Evolutionary conservation across 768 basidiomycete species (phyloP).

Genomic region (Cyclocybe cylindracea): DNA sequence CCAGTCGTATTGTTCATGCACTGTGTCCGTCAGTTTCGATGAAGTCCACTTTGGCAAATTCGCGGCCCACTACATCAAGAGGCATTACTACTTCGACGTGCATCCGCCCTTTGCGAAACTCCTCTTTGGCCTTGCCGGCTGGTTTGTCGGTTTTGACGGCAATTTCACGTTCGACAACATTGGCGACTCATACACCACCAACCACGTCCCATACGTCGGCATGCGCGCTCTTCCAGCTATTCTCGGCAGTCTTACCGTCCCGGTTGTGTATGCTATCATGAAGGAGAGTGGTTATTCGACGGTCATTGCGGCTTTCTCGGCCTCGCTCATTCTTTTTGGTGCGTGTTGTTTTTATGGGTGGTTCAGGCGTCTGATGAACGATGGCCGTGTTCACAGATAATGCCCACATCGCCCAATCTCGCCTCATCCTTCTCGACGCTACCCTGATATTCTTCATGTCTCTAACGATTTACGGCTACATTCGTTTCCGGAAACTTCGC

Average conservation of each 20-base stretch:
- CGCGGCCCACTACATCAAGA: conserved; percentile 87
- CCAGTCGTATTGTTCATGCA: not conserved
- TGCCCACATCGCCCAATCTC: conserved; percentile 94
- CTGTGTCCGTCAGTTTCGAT: conserved; percentile 66
- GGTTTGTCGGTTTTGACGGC: conserved; percentile 96
- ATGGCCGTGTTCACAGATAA: conserved; percentile 63
- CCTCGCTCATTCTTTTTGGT: conserved; percentile 87
- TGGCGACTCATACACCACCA: conserved; percentile 86
- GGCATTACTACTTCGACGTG: conserved; percentile 99
- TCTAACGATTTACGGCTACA: conserved; percentile 88
- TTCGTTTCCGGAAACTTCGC: conserved; percentile 93
- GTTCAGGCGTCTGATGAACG: not conserved
- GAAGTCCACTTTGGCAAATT: conserved; percentile 99
- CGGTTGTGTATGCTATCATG: conserved; percentile 95
- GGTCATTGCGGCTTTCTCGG: conserved; percentile 87
- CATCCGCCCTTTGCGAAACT: conserved; percentile 98
- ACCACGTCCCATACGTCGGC: conserved; percentile 91
- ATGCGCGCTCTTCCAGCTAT: conserved; percentile 92
- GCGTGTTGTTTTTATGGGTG: conserved; percentile 27
- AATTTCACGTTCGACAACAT: conserved; percentile 93
- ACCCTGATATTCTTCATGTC: conserved; percentile 95
- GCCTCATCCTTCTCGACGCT: conserved; percentile 94
- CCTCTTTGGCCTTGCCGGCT: conserved; percentile 90
- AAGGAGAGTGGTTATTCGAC: conserved; percentile 97
- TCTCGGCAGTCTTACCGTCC: conserved; percentile 86